Conservation (phyloP, 1,284 basidiomycete genomes). For the Ustilago trichophora region DNA sequence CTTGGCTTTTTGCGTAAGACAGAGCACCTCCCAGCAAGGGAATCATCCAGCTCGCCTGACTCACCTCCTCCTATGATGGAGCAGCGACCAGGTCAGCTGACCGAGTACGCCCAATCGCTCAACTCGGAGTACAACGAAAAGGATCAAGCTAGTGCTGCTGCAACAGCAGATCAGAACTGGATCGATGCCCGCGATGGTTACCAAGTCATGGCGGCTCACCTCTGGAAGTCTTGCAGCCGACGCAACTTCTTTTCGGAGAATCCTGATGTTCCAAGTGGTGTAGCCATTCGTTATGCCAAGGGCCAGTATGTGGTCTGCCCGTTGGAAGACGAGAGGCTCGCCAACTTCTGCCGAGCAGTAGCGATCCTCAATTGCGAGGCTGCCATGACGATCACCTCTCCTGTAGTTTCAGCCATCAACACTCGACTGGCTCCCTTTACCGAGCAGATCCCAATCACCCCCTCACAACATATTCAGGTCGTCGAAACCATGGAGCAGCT, state of each 20-base stretch:
- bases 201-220: constrained; percentile 42
- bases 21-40: neutral
- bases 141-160: neutral
- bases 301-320: constrained; percentile 45
- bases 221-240: constrained; percentile 28
- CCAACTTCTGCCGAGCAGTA: constrained; percentile 69
- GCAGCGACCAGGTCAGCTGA: neutral
- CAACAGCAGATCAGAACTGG: constrained; percentile 11
- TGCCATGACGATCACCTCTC: constrained; percentile 79
- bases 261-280: constrained; percentile 21
- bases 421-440: constrained; percentile 63
- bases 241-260: constrained; percentile 29
- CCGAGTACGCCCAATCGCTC: constrained; percentile 14
- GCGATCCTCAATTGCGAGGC: constrained; percentile 78
- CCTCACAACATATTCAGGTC: constrained; percentile 47
- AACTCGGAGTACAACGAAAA: constrained; percentile 11
- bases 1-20: constrained; percentile 14
- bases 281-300: constrained; percentile 47
- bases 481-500: constrained; percentile 72
- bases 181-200: constrained; percentile 47
- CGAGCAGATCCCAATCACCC: constrained; percentile 42
- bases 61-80: constrained; percentile 13
- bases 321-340: constrained; percentile 17
- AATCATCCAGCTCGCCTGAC: neutral
- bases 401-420: constrained; percentile 79